A percentile compares a stretch with the other conserved stretches of the same genome.
Conservation (phyloP, 192 early-diverging fungal genomes). For the Backusella tarrabulga region DNA sequence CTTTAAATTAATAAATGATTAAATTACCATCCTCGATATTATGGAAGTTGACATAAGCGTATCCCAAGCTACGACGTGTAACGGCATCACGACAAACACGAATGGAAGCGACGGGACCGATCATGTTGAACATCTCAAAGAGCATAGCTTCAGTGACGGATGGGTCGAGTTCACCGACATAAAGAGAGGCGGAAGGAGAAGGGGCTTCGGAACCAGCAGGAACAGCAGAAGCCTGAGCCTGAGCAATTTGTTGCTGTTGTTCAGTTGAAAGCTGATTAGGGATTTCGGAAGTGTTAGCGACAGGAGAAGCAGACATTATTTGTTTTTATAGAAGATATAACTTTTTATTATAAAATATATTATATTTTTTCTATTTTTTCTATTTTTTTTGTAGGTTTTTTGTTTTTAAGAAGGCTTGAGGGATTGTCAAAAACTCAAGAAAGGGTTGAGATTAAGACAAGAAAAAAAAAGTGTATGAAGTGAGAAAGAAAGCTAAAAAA, state of each 20-base stretch:
- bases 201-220: conserved; percentile 12
- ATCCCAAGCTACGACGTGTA: conserved; percentile 93
- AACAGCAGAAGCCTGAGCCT: background rate
- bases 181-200: conserved; percentile 76
- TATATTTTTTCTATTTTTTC: conserved; percentile 4
- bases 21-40: conserved; percentile 71
- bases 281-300: conserved; percentile 18
- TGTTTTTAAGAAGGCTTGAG: conserved; percentile 4
- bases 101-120: conserved; percentile 94
- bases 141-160: conserved; percentile 96
- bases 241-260: background rate
- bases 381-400: background rate
- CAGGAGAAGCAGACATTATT: conserved; percentile 28
- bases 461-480: background rate
- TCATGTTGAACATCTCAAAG: conserved; percentile 95
- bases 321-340: conserved; percentile 2
- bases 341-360: background rate
- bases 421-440: conserved; percentile 5
- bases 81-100: conserved; percentile 98
- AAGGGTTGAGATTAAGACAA: conserved; percentile 6
- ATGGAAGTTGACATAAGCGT: conserved; percentile 99
- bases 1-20: background rate
- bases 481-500: too few species aligned
- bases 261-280: background rate
- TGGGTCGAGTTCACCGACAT: conserved; percentile 96